Evolutionary conservation across 441 rosid species (phyloP).

Genomic region (Rhodomyrtus psidioides): DNA sequence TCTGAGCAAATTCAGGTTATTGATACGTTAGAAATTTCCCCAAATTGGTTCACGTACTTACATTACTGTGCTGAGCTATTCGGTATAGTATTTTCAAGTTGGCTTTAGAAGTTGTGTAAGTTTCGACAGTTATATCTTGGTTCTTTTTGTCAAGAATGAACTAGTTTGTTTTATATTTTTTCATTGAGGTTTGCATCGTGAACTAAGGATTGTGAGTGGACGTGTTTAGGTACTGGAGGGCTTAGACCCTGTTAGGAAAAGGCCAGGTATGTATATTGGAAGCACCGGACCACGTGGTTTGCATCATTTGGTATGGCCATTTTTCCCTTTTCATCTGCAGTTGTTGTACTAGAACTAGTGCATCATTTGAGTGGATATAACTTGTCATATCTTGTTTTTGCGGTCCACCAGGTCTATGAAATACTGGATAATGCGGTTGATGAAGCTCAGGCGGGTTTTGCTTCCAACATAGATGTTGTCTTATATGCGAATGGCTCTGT

Average conservation of each 20-base stretch:
- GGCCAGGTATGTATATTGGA: slow-evolving; percentile 99
- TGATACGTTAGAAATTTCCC: neutral
- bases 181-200: neutral
- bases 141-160: neutral
- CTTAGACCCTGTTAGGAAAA: slow-evolving; percentile 91
- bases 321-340: neutral
- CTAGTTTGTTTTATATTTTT: neutral
- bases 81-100: neutral
- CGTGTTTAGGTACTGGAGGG: slow-evolving; percentile 84
- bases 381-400: neutral
- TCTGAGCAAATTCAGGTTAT: slow-evolving; percentile 93
- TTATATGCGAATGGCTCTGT: slow-evolving; percentile 74
- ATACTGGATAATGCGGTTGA: slow-evolving; percentile 95
- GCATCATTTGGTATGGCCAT: slow-evolving; percentile 80
- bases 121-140: neutral
- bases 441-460: slow-evolving; percentile 97
- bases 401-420: slow-evolving; percentile 66
- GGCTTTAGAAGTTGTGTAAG: neutral
- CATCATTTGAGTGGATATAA: neutral
- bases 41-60: neutral
- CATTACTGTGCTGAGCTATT: neutral
- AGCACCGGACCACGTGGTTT: slow-evolving; percentile 98
- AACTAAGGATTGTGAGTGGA: neutral
- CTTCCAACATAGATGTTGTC: slow-evolving; percentile 61
- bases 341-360: neutral